Conservation (phyloP, 441 rosid genomes). For the Breynia disticha region DNA sequence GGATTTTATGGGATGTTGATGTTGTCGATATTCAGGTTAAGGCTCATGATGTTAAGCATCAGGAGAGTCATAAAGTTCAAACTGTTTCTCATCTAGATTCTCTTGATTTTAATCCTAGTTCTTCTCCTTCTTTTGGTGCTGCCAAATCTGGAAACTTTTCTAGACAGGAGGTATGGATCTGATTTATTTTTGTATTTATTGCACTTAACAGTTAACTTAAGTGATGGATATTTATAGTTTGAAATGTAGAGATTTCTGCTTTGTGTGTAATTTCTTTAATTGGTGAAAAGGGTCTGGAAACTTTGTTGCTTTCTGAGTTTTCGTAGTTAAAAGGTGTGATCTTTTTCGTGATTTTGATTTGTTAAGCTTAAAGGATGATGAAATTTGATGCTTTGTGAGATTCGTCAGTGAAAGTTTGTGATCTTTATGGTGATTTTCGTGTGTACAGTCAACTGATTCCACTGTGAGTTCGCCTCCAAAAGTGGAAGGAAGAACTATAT, state of each 20-base stretch:
- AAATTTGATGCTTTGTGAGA: neutral
- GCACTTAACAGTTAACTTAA: neutral
- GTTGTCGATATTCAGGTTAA: slow-evolving; percentile 47
- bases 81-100: slow-evolving; percentile 43
- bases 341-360: too few species aligned
- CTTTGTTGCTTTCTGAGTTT: too few species aligned
- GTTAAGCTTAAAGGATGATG: too few species aligned
- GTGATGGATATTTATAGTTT: neutral
- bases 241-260: too few species aligned
- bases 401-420: neutral
- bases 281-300: too few species aligned
- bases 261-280: neutral
- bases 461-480: slow-evolving; percentile 44
- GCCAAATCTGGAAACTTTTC: slow-evolving; percentile 33
- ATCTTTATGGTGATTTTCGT: neutral
- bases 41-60: slow-evolving; percentile 20
- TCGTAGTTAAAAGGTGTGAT: too few species aligned
- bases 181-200: too few species aligned
- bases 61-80: slow-evolving; percentile 11
- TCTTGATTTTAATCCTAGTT: slow-evolving; percentile 29
- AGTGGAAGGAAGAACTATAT: slow-evolving; percentile 63
- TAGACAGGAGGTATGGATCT: slow-evolving; percentile 53
- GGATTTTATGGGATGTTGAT: slow-evolving; percentile 72
- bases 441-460: slow-evolving; percentile 50
- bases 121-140: slow-evolving; percentile 38